Conservation (phyloP, 495 filamentous ascomycete species). For the Neurospora sp. region DNA sequence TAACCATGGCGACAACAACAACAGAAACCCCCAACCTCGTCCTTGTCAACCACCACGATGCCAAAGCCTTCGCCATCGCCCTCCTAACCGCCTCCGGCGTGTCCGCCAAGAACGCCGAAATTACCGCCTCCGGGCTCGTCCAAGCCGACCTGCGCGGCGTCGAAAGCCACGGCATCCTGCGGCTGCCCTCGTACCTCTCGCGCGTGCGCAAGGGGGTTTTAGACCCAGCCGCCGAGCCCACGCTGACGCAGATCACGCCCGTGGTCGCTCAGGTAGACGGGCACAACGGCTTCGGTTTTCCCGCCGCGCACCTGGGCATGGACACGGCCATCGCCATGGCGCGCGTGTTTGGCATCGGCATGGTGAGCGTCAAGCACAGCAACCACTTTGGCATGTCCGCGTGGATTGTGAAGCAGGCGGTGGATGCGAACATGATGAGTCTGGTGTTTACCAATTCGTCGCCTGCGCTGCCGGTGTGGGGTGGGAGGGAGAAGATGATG, state of each 20-base stretch:
- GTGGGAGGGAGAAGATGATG: slow-evolving; percentile 55
- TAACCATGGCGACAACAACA: slow-evolving; percentile 1
- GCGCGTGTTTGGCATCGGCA: slow-evolving; percentile 54
- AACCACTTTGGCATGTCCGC: slow-evolving; percentile 80
- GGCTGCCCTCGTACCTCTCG: slow-evolving; percentile 63
- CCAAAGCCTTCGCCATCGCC: slow-evolving; percentile 12
- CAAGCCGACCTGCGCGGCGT: slow-evolving; percentile 67
- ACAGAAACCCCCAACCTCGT: slow-evolving; percentile 2
- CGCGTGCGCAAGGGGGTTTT: slow-evolving; percentile 59
- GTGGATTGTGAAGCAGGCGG: slow-evolving; percentile 65
- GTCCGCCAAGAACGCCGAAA: slow-evolving; percentile 41
- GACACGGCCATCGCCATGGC: slow-evolving; percentile 54
- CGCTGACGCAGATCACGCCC: slow-evolving; percentile 49
- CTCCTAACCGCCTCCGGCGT: slow-evolving; percentile 52
- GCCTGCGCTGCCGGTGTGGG: slow-evolving; percentile 65
- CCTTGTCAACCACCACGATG: slow-evolving; percentile 8
- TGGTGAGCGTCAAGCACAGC: slow-evolving; percentile 61
- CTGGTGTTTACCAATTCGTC: slow-evolving; percentile 74
- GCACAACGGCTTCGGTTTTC: slow-evolving; percentile 66
- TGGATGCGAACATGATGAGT: slow-evolving; percentile 62
- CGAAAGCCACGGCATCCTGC: slow-evolving; percentile 69
- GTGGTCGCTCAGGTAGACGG: slow-evolving; percentile 58
- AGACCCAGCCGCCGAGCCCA: slow-evolving; percentile 46
- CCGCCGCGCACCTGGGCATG: slow-evolving; percentile 57
- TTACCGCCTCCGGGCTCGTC: slow-evolving; percentile 54